phyloP scores from a whole-genome alignment of 2,329 filamentous ascomycete genomes.

The Didymella sp. region DNA sequence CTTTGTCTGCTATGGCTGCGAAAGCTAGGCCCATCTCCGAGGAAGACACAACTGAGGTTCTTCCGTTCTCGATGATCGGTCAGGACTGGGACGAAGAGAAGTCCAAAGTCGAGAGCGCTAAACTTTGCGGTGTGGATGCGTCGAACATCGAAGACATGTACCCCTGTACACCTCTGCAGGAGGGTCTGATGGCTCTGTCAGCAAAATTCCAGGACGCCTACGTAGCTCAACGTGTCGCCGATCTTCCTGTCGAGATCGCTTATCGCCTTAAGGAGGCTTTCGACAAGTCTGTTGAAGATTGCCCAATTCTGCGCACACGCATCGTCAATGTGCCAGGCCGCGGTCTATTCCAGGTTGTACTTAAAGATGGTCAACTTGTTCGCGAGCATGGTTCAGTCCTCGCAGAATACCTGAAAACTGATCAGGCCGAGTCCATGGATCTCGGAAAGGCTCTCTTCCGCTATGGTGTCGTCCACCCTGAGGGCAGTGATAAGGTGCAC shows the following conservation, averaged over 20 bases:
- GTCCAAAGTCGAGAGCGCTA: conserved; percentile 49
- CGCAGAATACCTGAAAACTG: conserved; percentile 44
- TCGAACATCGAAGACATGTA: conserved; percentile 50
- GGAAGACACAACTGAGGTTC: conserved; percentile 31
- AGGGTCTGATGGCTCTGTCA: conserved; percentile 52
- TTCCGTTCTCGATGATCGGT: conserved; percentile 45
- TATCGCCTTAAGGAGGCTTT: conserved; percentile 48
- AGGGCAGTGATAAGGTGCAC: conserved; percentile 38
- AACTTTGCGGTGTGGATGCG: conserved; percentile 38
- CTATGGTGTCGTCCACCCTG: conserved; percentile 45
- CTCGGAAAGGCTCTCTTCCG: conserved; percentile 50
- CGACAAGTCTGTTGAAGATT: conserved; percentile 40
- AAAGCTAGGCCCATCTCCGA: conserved; percentile 35
- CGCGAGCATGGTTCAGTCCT: conserved; percentile 40
- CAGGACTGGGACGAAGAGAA: conserved; percentile 37
- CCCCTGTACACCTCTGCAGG: conserved; percentile 53
- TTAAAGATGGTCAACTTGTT: conserved; percentile 41
- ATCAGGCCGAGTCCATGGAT: conserved; percentile 48
- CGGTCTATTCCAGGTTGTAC: conserved; percentile 50
- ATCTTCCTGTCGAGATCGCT: conserved; percentile 43
- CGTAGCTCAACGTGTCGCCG: conserved; percentile 48
- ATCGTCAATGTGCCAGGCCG: conserved; percentile 48
- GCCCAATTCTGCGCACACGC: conserved; percentile 51
- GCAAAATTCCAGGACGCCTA: conserved; percentile 49
- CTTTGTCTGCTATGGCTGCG: conserved; percentile 56